Evolutionary conservation across 441 rosid species (phyloP).

Genomic region (Iberis amara): DNA sequence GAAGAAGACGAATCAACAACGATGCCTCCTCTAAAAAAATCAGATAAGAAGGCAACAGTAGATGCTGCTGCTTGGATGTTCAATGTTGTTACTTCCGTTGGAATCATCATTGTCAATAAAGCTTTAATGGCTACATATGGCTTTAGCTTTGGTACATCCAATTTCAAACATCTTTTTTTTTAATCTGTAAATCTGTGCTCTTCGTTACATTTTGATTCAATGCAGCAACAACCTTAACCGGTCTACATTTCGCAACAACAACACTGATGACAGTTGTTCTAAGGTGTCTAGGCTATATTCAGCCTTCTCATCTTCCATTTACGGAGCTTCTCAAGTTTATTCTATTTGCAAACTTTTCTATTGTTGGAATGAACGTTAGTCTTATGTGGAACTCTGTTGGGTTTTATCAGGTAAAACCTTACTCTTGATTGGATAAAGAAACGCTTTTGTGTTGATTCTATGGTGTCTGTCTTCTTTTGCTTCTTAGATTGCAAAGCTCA

Average conservation of each 20-base stretch:
- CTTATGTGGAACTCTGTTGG: conserved; percentile 72
- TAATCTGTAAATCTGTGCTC: neutral
- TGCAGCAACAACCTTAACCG: conserved; percentile 63
- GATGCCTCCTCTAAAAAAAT: conserved; percentile 54
- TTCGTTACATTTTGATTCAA: neutral
- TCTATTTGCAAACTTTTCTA: conserved; percentile 51
- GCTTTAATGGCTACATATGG: conserved; percentile 18
- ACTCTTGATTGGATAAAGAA: neutral
- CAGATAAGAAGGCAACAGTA: conserved; percentile 56
- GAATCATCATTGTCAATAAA: conserved; percentile 16
- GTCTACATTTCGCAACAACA: conserved; percentile 59
- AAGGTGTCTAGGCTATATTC: conserved; percentile 58
- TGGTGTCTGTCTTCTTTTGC: conserved; percentile 1
- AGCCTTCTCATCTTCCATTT: conserved; percentile 55
- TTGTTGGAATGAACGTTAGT: conserved; percentile 67
- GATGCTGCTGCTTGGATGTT: conserved; percentile 84
- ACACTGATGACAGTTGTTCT: conserved; percentile 46
- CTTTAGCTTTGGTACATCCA: conserved; percentile 7
- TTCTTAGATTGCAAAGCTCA: conserved; percentile 59
- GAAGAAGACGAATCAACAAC: conserved; percentile 6
- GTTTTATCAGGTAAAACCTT: conserved; percentile 48
- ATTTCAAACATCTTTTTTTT: neutral
- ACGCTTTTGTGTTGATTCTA: conserved; percentile 7
- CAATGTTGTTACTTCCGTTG: conserved; percentile 60
- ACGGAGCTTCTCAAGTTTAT: conserved; percentile 53